Evolutionary conservation across 192 early-diverging fungal species (phyloP).

Genomic region (Coemansia sp.): DNA sequence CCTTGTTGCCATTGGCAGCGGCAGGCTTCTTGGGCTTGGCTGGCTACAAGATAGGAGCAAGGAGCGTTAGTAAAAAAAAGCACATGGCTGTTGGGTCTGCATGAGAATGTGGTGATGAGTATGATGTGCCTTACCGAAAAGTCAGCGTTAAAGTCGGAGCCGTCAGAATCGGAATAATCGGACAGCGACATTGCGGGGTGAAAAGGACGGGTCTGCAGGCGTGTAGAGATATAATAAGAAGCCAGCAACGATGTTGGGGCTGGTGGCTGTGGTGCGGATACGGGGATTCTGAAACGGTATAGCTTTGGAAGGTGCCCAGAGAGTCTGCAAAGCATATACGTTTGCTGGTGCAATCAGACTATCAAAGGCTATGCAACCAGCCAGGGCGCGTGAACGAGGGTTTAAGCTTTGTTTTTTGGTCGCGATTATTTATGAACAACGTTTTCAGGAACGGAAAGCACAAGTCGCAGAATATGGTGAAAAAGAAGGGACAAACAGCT

Average conservation of each 20-base stretch:
- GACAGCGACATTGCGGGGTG: constrained; percentile 23
- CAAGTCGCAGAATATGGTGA: neutral
- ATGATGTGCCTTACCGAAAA: constrained; percentile 7
- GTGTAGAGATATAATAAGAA: neutral
- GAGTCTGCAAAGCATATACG: constrained; percentile 1
- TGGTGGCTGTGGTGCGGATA: too few relatives aligned
- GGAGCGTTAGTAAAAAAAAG: neutral
- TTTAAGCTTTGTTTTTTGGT: neutral
- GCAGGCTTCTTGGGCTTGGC: constrained; percentile 20
- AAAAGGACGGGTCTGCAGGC: constrained; percentile 2
- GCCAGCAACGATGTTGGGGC: neutral
- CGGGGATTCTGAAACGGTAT: neutral
- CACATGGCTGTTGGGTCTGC: too few relatives aligned
- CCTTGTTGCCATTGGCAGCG: constrained; percentile 12
- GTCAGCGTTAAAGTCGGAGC: constrained; percentile 28
- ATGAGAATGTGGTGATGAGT: too few relatives aligned
- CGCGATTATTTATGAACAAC: neutral
- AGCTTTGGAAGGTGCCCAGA: neutral
- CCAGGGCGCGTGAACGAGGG: neutral
- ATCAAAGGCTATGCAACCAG: neutral
- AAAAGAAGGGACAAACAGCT: neutral
- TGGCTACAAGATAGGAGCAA: constrained; percentile 22
- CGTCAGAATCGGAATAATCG: constrained; percentile 51
- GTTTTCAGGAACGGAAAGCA: neutral
- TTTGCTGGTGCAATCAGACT: too few relatives aligned